Evolutionary conservation across 1,284 basidiomycete genomes (phyloP), one percentile per base, ranked within the genome.

Genomic region (Hypsizygus ulmarius): DNA sequence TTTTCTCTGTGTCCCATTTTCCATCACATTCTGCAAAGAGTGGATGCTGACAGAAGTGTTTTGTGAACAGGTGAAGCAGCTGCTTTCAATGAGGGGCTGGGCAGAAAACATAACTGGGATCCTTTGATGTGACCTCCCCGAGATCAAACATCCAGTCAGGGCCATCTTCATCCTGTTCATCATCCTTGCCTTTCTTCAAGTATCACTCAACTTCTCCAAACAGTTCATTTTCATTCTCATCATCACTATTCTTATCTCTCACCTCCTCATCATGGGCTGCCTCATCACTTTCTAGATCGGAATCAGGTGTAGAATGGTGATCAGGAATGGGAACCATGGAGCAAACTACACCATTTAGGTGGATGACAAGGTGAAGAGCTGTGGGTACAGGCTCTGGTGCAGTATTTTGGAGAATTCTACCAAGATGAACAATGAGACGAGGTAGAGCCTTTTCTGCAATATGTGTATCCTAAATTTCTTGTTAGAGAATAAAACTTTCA

Each of bases 11-110:
- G 11, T 50, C 45, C 36, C 48, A 44, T 2, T 33, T 39, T 4
- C 51, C 51, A 37, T 54, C 47, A 12, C 53, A 37, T 3, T 62
- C 60, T 1, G 53, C 50, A 41, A 67, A 61, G 0, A 53, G 7
- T 5, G 61, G 62, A 42, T 70, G 68, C 43, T 59, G 61, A 39
- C 62, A 62, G 43, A 64, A 68, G 38, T 70, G 65, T 16, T 59
- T 57, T 5, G 58, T 64, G 46, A 67, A 66, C 3, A 65, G 16
- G n/a, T 51, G 55, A 8, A 69, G 59, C 6, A 65, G 32, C 5
- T 52, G 58, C n/a, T 55, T 51, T 3, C 57, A 50, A 47, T 70
- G 64, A 0, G 57, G 49, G 2, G 63, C 60, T 6, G 64, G 62
- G 43, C 65, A 69, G 50, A 70, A 69, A 1, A 61, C 42, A 49